A percentile compares a stretch with the other conserved stretches of the same genome.
Evolutionary conservation across 176 grass and related monocot species (phyloP).

Genomic region (Saccharum spontaneum): DNA sequence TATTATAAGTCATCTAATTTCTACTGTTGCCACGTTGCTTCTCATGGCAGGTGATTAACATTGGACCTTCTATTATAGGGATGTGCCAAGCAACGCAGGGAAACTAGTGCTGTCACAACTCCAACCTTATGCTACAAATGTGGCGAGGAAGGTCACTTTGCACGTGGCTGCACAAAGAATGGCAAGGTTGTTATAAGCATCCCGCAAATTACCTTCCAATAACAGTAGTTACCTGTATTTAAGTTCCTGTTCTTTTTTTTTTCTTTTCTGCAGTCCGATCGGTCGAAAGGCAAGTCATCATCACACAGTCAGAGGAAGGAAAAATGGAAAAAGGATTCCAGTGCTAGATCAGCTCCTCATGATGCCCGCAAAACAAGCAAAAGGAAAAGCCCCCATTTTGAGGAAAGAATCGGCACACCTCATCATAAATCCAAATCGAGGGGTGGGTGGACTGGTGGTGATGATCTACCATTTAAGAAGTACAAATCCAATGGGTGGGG

Average conservation of each 20-base stretch:
- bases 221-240: constrained; percentile 7
- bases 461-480: constrained; percentile 55
- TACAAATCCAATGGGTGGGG: constrained; percentile 52
- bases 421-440: constrained; percentile 57
- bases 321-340: constrained; percentile 43
- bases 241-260: not conserved
- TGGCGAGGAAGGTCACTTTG: constrained; percentile 77
- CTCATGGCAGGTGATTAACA: constrained; percentile 15
- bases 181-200: constrained; percentile 50
- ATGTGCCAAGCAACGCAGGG: constrained; percentile 80
- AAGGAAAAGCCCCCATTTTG: constrained; percentile 51
- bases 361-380: constrained; percentile 41
- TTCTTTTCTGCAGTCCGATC: constrained; percentile 38
- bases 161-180: constrained; percentile 71
- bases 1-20: not conserved
- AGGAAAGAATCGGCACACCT: constrained; percentile 49
- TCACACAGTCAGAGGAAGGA: constrained; percentile 42
- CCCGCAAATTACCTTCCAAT: not conserved
- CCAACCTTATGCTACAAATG: constrained; percentile 64
- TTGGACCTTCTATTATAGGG: constrained; percentile 58
- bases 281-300: constrained; percentile 40
- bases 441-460: constrained; percentile 60
- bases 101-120: constrained; percentile 35
- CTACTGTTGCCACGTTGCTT: constrained; percentile 18
- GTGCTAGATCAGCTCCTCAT: constrained; percentile 65